Conservation (phyloP, 2,329 filamentous ascomycete genomes). For the Xylariaceae sp. region DNA sequence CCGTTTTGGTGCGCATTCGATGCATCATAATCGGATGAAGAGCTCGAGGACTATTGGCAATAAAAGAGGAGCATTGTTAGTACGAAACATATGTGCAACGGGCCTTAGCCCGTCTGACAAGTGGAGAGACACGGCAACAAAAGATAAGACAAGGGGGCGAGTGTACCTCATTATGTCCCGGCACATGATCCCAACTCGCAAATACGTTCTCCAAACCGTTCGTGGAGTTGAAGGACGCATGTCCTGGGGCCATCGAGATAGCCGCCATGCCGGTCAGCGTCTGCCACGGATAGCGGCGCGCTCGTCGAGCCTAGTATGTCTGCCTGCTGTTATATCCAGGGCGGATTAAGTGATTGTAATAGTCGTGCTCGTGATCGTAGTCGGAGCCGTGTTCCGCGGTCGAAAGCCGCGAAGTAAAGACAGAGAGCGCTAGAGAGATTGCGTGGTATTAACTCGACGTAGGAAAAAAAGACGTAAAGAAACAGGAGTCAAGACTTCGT, state of each 20-base stretch:
- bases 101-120: not conserved
- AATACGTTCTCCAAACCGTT: slow-evolving; percentile 46
- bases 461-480: not conserved
- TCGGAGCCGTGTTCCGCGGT: not conserved
- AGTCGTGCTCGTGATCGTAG: not conserved
- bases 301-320: slow-evolving; percentile 13
- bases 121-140: not conserved
- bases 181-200: slow-evolving; percentile 38
- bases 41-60: slow-evolving; percentile 22
- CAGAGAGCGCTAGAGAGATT: not conserved
- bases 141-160: not conserved
- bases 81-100: not conserved
- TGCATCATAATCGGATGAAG: slow-evolving; percentile 25
- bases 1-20: slow-evolving; percentile 24
- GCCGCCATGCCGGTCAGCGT: slow-evolving; percentile 42
- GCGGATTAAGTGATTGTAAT: not conserved
- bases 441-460: not conserved
- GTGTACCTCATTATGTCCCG: slow-evolving; percentile 29
- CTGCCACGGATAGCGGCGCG: slow-evolving; percentile 22
- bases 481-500: not conserved
- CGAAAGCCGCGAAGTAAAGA: not conserved
- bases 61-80: slow-evolving; percentile 5
- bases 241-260: slow-evolving; percentile 46
- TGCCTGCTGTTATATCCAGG: slow-evolving; percentile 15
- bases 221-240: slow-evolving; percentile 45